A percentile compares a stretch with the other conserved stretches of the same genome.
Evolutionary conservation across 768 basidiomycete species (phyloP).

Genomic region (Rhodotorula taiwanensis): DNA sequence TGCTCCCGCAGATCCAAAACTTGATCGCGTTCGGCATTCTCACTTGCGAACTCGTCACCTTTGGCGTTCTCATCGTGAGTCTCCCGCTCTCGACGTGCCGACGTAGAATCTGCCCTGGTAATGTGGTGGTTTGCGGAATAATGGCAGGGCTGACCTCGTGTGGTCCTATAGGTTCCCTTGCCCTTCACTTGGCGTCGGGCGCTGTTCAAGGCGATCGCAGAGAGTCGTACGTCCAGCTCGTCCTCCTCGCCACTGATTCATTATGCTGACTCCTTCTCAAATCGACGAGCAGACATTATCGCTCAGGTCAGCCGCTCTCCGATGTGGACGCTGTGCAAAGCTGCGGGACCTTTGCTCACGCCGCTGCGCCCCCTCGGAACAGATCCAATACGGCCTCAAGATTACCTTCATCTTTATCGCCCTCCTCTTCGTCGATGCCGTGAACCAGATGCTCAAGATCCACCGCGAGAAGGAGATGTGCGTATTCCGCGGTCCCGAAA

Average conservation of each 20-base stretch:
- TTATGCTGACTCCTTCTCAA: neutral
- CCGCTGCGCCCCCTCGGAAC: too few relatives aligned
- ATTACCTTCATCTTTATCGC: conserved; percentile 59
- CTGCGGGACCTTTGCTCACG: too few relatives aligned
- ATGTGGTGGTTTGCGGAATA: too few relatives aligned
- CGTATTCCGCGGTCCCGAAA: neutral
- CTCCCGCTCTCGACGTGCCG: neutral
- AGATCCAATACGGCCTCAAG: conserved; percentile 39
- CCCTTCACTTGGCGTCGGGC: conserved; percentile 33
- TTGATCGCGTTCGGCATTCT: conserved; percentile 23
- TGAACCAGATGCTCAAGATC: conserved; percentile 76
- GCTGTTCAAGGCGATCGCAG: conserved; percentile 34
- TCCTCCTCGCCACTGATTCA: too few relatives aligned
- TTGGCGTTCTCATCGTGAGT: conserved; percentile 27
- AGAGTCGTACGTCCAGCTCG: conserved; percentile 4
- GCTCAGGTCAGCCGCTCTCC: conserved; percentile 16
- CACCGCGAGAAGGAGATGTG: conserved; percentile 38
- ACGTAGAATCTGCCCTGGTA: too few relatives aligned
- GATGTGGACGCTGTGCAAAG: too few relatives aligned
- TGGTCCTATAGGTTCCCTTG: conserved; percentile 16
- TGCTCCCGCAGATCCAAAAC: conserved; percentile 5
- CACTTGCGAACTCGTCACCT: conserved; percentile 19
- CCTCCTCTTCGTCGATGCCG: conserved; percentile 80
- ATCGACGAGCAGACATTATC: conserved; percentile 21
- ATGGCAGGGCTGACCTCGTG: too few relatives aligned